These are phyloP conservation scores for Stephania japonica DNA, from an alignment of 164 flowering plant genomes.

Conservation along the genomic window DNA sequence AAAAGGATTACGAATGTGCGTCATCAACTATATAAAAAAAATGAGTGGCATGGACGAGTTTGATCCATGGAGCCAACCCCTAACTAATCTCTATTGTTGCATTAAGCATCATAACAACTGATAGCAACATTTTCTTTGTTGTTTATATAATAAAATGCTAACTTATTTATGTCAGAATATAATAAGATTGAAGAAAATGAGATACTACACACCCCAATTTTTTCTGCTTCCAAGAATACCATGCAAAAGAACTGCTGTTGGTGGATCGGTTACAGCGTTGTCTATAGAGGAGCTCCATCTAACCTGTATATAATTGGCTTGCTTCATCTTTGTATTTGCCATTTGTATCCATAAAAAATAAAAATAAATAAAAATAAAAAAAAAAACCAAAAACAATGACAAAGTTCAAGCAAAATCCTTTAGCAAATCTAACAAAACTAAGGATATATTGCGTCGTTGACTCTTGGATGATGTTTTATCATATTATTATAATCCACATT, in stretches of 20 bases:
- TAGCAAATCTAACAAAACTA: not conserved
- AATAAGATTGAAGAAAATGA: not conserved
- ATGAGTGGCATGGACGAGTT: no score
- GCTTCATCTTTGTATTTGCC: not conserved
- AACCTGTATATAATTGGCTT: constrained; percentile 41
- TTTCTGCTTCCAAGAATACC: constrained; percentile 94
- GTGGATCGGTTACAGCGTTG: constrained; percentile 57
- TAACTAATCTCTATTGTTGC: not conserved
- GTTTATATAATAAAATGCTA: not conserved
- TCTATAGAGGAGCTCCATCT: constrained; percentile 63
- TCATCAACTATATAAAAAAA: no score
- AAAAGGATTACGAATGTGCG: no score
- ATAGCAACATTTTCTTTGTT: not conserved
- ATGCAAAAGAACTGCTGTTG: constrained; percentile 93
- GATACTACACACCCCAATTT: constrained; percentile 78
- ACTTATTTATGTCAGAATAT: not conserved
- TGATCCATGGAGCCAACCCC: no score
- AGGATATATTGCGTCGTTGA: not conserved
- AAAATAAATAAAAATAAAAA: no score
- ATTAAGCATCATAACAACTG: not conserved
- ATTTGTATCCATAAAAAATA: not conserved
- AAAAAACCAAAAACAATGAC: not conserved
- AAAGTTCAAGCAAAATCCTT: not conserved
- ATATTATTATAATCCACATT: not conserved
- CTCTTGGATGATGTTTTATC: not conserved